Conservation (phyloP, 805 yeast species). For the Saccharomycopsis microspora region DNA sequence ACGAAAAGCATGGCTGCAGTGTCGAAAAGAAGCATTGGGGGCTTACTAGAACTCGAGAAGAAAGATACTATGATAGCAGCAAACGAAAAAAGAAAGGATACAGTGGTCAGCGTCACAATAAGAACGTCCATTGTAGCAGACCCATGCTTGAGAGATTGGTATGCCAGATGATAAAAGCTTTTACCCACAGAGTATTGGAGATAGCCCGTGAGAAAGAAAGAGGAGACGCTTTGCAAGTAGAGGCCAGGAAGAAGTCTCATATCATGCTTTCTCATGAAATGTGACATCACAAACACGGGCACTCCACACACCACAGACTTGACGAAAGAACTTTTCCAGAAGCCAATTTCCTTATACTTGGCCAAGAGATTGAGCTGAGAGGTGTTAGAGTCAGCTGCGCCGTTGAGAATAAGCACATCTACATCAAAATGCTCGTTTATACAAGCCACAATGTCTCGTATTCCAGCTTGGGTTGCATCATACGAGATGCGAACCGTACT, state of each 20-base stretch:
- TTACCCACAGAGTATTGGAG: constrained; percentile 59
- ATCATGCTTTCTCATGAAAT: constrained; percentile 24
- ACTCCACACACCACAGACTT: constrained; percentile 44
- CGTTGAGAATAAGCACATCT: constrained; percentile 17
- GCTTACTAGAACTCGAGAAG: constrained; percentile 25
- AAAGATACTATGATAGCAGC: constrained; percentile 44
- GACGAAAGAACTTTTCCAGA: constrained; percentile 53
- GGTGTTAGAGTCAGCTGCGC: constrained; percentile 35
- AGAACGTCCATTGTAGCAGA: constrained; percentile 89
- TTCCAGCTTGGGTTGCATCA: constrained; percentile 41
- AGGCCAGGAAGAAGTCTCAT: constrained; percentile 44
- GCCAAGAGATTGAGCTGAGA: constrained; percentile 62
- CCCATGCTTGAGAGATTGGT: constrained; percentile 52
- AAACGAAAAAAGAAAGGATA: constrained; percentile 67
- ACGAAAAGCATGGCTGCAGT: constrained; percentile 76
- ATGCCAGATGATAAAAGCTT: constrained; percentile 54
- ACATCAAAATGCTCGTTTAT: constrained; percentile 27
- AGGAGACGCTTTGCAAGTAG: constrained; percentile 50
- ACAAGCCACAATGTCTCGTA: constrained; percentile 46
- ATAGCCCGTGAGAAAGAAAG: constrained; percentile 44
- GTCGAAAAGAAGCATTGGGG: constrained; percentile 66
- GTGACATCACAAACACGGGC: constrained; percentile 41
- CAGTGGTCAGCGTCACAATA: constrained; percentile 70
- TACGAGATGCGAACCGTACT: constrained; percentile 28
- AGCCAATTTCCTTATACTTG: constrained; percentile 56